phyloP scores from a whole-genome alignment of 495 filamentous ascomycete genomes.

The Chaetomium tenue region DNA sequence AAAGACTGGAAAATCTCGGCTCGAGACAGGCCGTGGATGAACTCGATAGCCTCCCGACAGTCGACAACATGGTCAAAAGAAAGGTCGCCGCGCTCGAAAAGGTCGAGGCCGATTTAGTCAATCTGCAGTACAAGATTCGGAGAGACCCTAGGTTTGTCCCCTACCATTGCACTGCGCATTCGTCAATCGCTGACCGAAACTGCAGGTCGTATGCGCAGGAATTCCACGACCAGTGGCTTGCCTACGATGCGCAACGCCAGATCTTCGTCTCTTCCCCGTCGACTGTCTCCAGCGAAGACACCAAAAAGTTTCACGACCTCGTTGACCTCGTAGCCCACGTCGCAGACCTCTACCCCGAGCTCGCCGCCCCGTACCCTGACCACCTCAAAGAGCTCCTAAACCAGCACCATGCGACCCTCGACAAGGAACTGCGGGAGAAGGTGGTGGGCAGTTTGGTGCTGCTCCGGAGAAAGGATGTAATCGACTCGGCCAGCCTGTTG shows the following conservation, averaged over 20 bases:
- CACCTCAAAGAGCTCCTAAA: constrained; percentile 78
- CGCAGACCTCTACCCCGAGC: constrained; percentile 84
- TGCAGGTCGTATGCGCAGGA: constrained; percentile 79
- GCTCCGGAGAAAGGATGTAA: constrained; percentile 82
- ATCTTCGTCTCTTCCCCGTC: constrained; percentile 83
- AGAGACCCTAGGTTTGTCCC: constrained; percentile 70
- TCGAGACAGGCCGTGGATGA: background rate
- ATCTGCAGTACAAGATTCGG: constrained; percentile 83
- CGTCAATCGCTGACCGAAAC: constrained; percentile 6
- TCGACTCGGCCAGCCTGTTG: constrained; percentile 77
- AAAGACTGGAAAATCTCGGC: background rate
- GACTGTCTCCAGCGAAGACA: constrained; percentile 68
- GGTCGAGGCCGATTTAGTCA: constrained; percentile 86
- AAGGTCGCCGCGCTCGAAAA: constrained; percentile 91
- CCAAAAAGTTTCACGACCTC: constrained; percentile 77
- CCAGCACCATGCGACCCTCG: constrained; percentile 75
- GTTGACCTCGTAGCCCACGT: constrained; percentile 84
- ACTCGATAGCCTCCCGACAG: background rate
- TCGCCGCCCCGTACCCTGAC: constrained; percentile 72
- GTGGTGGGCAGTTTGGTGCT: constrained; percentile 87
- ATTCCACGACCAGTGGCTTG: constrained; percentile 82
- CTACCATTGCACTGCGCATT: background rate
- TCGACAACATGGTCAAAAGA: constrained; percentile 68
- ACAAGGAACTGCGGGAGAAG: constrained; percentile 85
- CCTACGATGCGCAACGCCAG: constrained; percentile 86